Evolutionary conservation across 148 eudicot species (phyloP).

Genomic region (Nepenthes mirabilis): DNA sequence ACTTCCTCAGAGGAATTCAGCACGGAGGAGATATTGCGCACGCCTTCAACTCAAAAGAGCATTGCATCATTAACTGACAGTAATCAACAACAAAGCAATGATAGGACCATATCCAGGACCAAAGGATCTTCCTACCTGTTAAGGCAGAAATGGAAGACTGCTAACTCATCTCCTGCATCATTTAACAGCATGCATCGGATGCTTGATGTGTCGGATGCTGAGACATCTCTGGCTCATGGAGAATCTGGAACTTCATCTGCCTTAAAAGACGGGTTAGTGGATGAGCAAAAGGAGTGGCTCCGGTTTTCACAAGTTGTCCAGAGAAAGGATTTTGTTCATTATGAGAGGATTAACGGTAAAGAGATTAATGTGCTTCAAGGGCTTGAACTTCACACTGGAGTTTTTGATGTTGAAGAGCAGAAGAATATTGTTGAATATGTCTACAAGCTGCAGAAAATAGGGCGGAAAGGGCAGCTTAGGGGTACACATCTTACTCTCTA

Average conservation of each 20-base stretch:
- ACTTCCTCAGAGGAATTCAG: neutral
- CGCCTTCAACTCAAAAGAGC: neutral
- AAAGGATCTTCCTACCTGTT: constrained; percentile 1
- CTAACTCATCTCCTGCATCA: constrained; percentile 9
- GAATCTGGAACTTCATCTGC: constrained; percentile 5
- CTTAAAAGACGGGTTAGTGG: constrained; percentile 4
- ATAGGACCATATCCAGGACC: neutral
- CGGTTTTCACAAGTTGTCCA: constrained; percentile 28
- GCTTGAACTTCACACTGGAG: constrained; percentile 44
- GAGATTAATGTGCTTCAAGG: constrained; percentile 42
- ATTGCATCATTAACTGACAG: neutral
- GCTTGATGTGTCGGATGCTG: constrained; percentile 10
- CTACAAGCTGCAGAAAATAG: constrained; percentile 39
- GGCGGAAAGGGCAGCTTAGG: constrained; percentile 43
- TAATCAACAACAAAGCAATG: neutral
- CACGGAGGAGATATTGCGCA: neutral
- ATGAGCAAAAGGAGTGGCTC: constrained; percentile 14
- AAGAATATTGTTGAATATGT: constrained; percentile 46
- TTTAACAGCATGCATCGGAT: constrained; percentile 9
- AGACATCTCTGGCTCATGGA: neutral
- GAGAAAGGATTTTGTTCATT: constrained; percentile 32
- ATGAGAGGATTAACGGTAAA: constrained; percentile 36
- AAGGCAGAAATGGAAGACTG: neutral
- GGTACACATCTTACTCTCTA: constrained; percentile 18
- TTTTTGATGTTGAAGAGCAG: constrained; percentile 42